phyloP scores from a whole-genome alignment of 306 rosid genomes.

The Glycyrrhiza uralensis region DNA sequence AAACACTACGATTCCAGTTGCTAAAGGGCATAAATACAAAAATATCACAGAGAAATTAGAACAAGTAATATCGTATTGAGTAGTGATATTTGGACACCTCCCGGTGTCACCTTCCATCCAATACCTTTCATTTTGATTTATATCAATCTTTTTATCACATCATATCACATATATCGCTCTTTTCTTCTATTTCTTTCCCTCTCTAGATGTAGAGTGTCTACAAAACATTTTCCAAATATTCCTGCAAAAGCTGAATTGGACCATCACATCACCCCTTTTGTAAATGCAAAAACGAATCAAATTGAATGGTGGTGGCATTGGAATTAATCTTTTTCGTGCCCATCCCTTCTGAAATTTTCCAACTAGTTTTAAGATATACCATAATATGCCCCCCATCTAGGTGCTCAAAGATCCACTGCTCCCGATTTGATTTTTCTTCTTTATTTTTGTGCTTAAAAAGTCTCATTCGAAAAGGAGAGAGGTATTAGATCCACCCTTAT shows the following conservation, averaged over 20 bases:
- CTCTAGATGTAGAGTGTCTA: no score
- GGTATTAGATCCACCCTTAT: slow-evolving; percentile 42
- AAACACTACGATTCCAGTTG: background rate
- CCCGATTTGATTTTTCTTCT: no score
- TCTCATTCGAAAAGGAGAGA: background rate
- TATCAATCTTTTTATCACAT: no score
- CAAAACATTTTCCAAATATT: no score
- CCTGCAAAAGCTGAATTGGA: no score
- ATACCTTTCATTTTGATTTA: no score
- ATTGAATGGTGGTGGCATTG: background rate
- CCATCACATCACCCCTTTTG: background rate
- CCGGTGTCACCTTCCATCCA: no score
- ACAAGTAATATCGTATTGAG: no score
- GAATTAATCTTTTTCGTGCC: background rate
- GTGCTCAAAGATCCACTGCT: background rate
- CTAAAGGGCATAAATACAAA: background rate
- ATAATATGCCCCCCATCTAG: background rate
- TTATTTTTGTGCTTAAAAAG: background rate
- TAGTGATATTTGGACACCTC: no score
- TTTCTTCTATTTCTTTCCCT: no score
- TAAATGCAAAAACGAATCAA: slow-evolving; percentile 13
- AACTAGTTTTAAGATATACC: background rate
- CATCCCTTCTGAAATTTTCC: background rate
- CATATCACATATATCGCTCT: no score
- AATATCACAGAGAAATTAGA: background rate